A percentile compares a stretch with the other conserved stretches of the same genome.
Conservation (phyloP, 1,284 basidiomycete genomes). For the Ceratobasidium theobromae region DNA sequence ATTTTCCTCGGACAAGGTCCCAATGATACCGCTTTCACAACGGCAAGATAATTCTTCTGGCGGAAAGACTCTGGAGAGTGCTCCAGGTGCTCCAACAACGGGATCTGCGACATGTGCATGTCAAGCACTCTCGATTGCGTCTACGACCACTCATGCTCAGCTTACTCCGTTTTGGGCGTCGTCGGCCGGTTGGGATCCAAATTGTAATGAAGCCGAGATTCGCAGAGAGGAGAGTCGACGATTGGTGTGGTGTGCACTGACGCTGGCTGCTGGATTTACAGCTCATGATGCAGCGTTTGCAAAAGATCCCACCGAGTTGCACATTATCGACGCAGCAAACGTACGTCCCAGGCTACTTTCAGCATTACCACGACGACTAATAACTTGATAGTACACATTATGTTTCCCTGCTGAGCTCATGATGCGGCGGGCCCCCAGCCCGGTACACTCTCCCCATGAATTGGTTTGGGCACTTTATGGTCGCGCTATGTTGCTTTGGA, state of each 20-base stretch:
- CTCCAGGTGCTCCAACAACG: not conserved
- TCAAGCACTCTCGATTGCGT: slow-evolving; percentile 30
- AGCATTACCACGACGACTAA: not conserved
- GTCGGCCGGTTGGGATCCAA: slow-evolving; percentile 62
- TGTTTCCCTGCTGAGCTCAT: slow-evolving; percentile 62
- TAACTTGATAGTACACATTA: slow-evolving; percentile 55
- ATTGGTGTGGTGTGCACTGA: slow-evolving; percentile 67
- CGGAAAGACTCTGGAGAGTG: slow-evolving; percentile 40
- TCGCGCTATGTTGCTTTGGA: slow-evolving; percentile 68
- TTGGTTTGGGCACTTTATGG: slow-evolving; percentile 72
- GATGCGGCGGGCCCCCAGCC: slow-evolving; percentile 5
- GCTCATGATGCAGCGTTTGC: slow-evolving; percentile 57
- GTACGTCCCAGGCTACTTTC: not conserved
- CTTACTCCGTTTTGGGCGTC: slow-evolving; percentile 63
- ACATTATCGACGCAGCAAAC: slow-evolving; percentile 56
- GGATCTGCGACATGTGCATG: slow-evolving; percentile 51
- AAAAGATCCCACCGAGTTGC: slow-evolving; percentile 51
- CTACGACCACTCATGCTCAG: slow-evolving; percentile 40
- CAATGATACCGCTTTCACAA: slow-evolving; percentile 49
- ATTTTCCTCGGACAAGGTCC: slow-evolving; percentile 53
- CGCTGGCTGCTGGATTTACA: slow-evolving; percentile 61
- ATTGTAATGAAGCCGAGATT: slow-evolving; percentile 62
- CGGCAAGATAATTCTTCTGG: slow-evolving; percentile 39
- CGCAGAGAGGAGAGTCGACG: slow-evolving; percentile 69
- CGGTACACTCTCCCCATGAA: slow-evolving; percentile 45